Evolutionary conservation across 352 stramenopile genomes (phyloP), one percentile per base, ranked within the genome.

Genomic region (Elongisporangium senticosum): DNA sequence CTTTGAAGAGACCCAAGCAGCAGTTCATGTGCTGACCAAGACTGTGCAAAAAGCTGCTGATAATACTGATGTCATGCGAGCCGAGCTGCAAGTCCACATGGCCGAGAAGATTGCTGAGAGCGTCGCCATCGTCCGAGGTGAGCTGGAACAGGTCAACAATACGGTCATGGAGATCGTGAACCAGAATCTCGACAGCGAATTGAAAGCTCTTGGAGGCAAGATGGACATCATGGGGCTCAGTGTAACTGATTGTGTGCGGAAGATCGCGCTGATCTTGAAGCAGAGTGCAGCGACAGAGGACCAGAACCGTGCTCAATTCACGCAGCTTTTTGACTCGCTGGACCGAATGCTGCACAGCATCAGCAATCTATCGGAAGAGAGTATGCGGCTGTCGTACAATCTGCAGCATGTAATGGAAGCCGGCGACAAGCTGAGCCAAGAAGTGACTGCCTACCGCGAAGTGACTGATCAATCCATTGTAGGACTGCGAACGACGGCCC

Each of bases 311-410:
- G 65, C 68, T 48, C 79, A 90, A 59, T 87, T 89, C 48, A 68
- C 71, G 2, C 79, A 89, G 51, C 68, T 68, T 0, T 88, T 89
- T 39, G 79, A 89, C 55, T 87, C 81, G 26, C 70, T 89, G 7
- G 81, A 89, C 22, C 75, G 77, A 0, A 77, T 89, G 7, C 59
- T 83, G 43, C 58, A 73, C 15, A 90, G 71, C 55, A 78, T 89
- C 68, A 90, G 81, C 59, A 79, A 57, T 0, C 53, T 90, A 19
- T 90, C 81, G 0, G 81, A 90, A 59, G 81, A 90, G 49, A 90
- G 79, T 24, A 87, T 90, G 47, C 75, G 78, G 14, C 50, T 87
- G 2, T 79, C 79, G 19, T 89, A 83, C 69, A 84, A 75, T n/a
- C 55, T 90, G 7, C 76, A 87, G 53, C 74, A 86, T 24, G 63